A percentile compares a stretch with the other conserved stretches of the same genome.
Evolutionary conservation across 805 yeast genomes (phyloP).

Genomic region (Ogataea populi-albae): DNA sequence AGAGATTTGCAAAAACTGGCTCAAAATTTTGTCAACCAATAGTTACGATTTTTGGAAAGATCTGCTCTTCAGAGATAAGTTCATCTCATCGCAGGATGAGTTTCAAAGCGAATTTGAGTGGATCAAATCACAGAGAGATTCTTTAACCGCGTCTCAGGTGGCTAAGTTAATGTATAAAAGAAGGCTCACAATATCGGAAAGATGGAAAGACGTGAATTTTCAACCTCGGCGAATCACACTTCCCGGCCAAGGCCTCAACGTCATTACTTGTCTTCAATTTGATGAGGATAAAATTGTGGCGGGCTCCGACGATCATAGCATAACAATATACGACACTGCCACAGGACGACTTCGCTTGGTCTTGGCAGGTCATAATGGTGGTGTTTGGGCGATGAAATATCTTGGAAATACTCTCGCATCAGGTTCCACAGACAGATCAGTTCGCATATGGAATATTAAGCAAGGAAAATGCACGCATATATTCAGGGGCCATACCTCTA

Average conservation of each 20-base stretch:
- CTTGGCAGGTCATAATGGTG: slow-evolving; percentile 90
- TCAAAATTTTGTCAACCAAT: slow-evolving; percentile 54
- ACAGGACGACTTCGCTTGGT: slow-evolving; percentile 64
- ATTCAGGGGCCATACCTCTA: slow-evolving; percentile 87
- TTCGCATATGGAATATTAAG: slow-evolving; percentile 87
- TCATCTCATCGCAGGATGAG: slow-evolving; percentile 44
- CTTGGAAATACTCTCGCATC: slow-evolving; percentile 79
- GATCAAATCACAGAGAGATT: slow-evolving; percentile 10
- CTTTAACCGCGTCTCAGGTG: slow-evolving; percentile 13
- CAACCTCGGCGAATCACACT: slow-evolving; percentile 66
- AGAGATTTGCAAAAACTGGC: slow-evolving; percentile 70
- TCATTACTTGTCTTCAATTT: slow-evolving; percentile 93
- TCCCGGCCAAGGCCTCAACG: slow-evolving; percentile 68
- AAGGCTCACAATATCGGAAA: slow-evolving; percentile 50
- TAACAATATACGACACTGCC: slow-evolving; percentile 74
- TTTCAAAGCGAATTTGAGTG: slow-evolving; percentile 35
- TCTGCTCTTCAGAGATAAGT: slow-evolving; percentile 58
- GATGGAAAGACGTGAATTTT: slow-evolving; percentile 80
- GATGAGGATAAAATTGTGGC: slow-evolving; percentile 88
- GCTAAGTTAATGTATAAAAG: slow-evolving; percentile 51
- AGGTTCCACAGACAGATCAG: slow-evolving; percentile 93
- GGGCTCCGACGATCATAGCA: slow-evolving; percentile 84
- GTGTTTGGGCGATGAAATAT: slow-evolving; percentile 97
- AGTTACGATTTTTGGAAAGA: slow-evolving; percentile 69
- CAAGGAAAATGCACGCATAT: slow-evolving; percentile 88